These are phyloP conservation scores for Cercospora zeina DNA, from an alignment of 2,329 filamentous ascomycete genomes.

Conservation along the genomic window DNA sequence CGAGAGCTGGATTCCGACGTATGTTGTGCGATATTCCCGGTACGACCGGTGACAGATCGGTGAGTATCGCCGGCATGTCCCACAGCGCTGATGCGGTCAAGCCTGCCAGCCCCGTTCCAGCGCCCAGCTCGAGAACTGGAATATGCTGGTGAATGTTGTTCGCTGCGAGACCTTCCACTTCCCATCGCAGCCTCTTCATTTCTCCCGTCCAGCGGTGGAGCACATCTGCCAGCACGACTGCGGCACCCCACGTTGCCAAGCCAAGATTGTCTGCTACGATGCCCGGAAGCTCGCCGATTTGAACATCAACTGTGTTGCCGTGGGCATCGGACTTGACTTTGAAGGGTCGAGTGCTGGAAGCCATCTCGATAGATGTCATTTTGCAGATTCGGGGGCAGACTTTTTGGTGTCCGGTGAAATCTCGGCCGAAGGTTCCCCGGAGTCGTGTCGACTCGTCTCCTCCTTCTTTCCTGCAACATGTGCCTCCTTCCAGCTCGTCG, in stretches of 20 bases:
- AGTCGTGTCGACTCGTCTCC: background rate
- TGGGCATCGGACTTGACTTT: constrained; percentile 71
- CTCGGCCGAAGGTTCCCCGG: background rate
- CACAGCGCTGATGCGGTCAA: constrained; percentile 41
- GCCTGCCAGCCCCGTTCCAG: constrained; percentile 44
- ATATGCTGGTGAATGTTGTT: constrained; percentile 13
- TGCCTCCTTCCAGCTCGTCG: background rate
- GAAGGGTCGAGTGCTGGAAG: constrained; percentile 65
- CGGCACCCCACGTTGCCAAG: constrained; percentile 45
- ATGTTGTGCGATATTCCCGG: constrained; percentile 41
- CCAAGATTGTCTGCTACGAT: constrained; percentile 41
- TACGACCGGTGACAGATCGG: constrained; percentile 41
- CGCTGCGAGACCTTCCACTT: constrained; percentile 18
- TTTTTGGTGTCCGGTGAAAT: background rate
- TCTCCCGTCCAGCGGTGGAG: constrained; percentile 39
- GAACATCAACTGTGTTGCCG: constrained; percentile 18
- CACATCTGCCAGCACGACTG: constrained; percentile 41
- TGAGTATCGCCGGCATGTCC: constrained; percentile 37
- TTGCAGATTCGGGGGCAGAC: background rate
- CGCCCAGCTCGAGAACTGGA: constrained; percentile 43
- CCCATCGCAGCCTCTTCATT: background rate
- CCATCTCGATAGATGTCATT: constrained; percentile 14
- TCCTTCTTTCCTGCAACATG: background rate
- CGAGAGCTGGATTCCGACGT: constrained; percentile 34
- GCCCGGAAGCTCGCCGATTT: constrained; percentile 29